Evolutionary conservation across 352 stramenopile genomes (phyloP).

Genomic region (Phytophthora sansomeana): DNA sequence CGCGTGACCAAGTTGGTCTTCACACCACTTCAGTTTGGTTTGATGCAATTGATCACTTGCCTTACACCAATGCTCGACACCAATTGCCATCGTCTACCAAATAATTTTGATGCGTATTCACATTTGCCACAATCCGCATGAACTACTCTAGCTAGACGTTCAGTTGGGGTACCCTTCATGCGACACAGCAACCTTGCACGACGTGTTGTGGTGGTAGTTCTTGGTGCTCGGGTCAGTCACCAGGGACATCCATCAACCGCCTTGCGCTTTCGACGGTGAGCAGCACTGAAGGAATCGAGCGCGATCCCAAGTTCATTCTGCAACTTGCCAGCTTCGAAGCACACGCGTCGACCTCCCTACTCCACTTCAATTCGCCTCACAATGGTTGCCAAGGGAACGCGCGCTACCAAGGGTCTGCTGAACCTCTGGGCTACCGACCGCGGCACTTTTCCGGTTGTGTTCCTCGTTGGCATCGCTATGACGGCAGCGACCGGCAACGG

Average conservation of each 20-base stretch:
- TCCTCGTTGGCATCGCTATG: conserved; percentile 22
- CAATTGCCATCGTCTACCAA: too few species aligned
- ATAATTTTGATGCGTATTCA: too few species aligned
- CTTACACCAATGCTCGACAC: too few species aligned
- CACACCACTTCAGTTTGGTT: too few species aligned
- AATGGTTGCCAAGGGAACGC: conserved; percentile 31
- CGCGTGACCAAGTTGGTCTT: too few species aligned
- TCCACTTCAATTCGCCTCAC: conserved; percentile 2
- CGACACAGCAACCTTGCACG: too few species aligned
- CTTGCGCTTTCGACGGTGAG: neutral
- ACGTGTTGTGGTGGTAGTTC: too few species aligned
- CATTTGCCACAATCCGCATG: too few species aligned
- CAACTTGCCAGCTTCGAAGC: conserved; percentile 7
- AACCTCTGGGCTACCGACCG: conserved; percentile 59
- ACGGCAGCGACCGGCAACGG: conserved; percentile 25
- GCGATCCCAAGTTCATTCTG: conserved; percentile 17
- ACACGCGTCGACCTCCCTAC: conserved; percentile 2
- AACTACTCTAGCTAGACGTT: too few species aligned
- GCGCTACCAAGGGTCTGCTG: conserved; percentile 43
- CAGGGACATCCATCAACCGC: neutral
- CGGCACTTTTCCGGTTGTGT: conserved; percentile 47
- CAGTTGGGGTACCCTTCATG: neutral
- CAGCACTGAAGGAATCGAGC: neutral
- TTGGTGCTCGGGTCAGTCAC: neutral
- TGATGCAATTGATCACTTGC: too few species aligned